phyloP scores from a whole-genome alignment of 2,329 filamentous ascomycete genomes.

The Aspergillus ustus region DNA sequence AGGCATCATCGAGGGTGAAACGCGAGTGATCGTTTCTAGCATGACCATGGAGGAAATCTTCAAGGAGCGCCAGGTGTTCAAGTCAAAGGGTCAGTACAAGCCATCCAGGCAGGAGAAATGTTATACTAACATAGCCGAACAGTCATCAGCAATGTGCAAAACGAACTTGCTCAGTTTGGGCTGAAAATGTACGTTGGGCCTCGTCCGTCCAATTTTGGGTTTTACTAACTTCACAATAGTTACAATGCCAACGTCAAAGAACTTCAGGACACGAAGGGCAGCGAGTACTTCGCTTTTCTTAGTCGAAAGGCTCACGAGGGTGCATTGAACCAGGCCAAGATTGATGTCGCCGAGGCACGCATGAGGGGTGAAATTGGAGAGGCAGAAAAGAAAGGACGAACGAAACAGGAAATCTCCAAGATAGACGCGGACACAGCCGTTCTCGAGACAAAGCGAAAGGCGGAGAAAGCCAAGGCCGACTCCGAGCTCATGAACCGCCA shows the following conservation, averaged over 20 bases:
- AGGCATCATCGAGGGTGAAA: conserved; percentile 88
- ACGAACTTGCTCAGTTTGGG: conserved; percentile 80
- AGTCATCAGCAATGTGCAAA: conserved; percentile 75
- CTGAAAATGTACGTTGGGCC: conserved; percentile 63
- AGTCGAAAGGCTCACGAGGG: conserved; percentile 85
- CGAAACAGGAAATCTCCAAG: conserved; percentile 85
- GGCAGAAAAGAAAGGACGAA: conserved; percentile 75
- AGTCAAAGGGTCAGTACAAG: conserved; percentile 61
- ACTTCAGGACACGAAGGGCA: conserved; percentile 78
- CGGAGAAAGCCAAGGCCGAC: conserved; percentile 78
- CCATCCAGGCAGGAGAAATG: neutral
- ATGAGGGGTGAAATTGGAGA: conserved; percentile 68
- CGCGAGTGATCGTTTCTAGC: conserved; percentile 77
- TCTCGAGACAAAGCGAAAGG: conserved; percentile 81
- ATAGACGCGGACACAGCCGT: conserved; percentile 86
- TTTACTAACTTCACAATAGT: conserved; percentile 34
- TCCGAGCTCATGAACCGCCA: conserved; percentile 74
- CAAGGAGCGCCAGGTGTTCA: conserved; percentile 75
- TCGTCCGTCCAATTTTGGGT: neutral
- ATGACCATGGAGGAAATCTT: conserved; percentile 97
- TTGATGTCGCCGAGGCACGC: conserved; percentile 62
- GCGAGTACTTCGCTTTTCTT: conserved; percentile 81
- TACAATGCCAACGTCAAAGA: conserved; percentile 84
- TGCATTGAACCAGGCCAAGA: conserved; percentile 76
- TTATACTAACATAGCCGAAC: conserved; percentile 3